phyloP scores from a whole-genome alignment of 106 monocot genomes.

The Phalaenopsis equestris region DNA sequence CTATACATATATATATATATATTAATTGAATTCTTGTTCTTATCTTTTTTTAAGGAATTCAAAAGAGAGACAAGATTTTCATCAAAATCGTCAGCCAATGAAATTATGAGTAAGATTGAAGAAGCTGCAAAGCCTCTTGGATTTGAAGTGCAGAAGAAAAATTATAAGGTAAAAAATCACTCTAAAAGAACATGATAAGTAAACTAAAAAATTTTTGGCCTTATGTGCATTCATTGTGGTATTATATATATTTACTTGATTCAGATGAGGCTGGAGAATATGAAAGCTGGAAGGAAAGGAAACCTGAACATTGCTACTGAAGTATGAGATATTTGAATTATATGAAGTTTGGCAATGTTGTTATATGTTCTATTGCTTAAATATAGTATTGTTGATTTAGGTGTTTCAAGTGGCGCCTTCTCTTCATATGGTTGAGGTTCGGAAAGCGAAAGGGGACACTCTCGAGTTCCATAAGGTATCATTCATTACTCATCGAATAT shows the following conservation, averaged over 20 bases:
- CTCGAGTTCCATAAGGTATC: slow-evolving; percentile 86
- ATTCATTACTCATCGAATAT: not conserved
- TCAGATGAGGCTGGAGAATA: slow-evolving; percentile 82
- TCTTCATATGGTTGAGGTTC: slow-evolving; percentile 87
- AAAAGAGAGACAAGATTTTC: slow-evolving; percentile 95
- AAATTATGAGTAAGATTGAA: slow-evolving; percentile 89
- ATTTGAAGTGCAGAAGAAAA: slow-evolving; percentile 92
- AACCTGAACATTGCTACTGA: slow-evolving; percentile 91
- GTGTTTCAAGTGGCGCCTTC: slow-evolving; percentile 94
- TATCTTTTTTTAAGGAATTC: slow-evolving; percentile 43
- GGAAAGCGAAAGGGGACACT: slow-evolving; percentile 88
- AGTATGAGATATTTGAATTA: slow-evolving; percentile 25
- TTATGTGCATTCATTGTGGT: not conserved
- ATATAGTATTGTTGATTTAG: slow-evolving; percentile 18
- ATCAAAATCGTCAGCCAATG: slow-evolving; percentile 76
- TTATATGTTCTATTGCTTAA: slow-evolving; percentile 2
- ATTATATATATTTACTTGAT: not conserved
- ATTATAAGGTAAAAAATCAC: slow-evolving; percentile 53
- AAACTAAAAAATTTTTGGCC: not conserved
- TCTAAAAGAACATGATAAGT: not conserved
- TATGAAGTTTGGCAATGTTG: not conserved
- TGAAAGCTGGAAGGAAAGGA: slow-evolving; percentile 96
- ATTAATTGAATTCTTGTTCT: slow-evolving; percentile 1
- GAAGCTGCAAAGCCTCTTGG: slow-evolving; percentile 94
- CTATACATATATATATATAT: not conserved